Evolutionary conservation across 1,284 basidiomycete species (phyloP), one percentile per base, ranked within the genome.

Genomic region (Ustilago cynodontis): DNA sequence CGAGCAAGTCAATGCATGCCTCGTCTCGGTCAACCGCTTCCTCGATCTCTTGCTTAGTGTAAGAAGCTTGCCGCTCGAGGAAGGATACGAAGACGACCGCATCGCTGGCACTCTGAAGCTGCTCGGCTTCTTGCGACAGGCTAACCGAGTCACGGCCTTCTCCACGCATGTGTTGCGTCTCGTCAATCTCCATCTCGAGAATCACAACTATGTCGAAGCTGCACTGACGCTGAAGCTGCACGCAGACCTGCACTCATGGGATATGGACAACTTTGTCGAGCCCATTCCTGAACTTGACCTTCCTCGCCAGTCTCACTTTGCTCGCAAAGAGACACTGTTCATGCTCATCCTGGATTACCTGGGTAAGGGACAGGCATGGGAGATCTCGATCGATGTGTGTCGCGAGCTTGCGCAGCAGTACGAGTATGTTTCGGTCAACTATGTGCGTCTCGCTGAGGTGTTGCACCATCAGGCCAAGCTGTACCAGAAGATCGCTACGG

Each of bases 291-390:
- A 87, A 8, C 89, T 98, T 31, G 91, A 91, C 18, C 87, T 98
- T 55, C 95, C 95, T 0, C 92, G 93, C 39, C 96, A 99, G 85
- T 95, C 93, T 0, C 92, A 94, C 60, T 98, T 98, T 87, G 93
- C 93, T 63, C 90, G 96, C 54, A 98, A 97, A 85, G 96, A 98
- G 71, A 83, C 79, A 16, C 62, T 83, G 20, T 82, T 82, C 69
- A 81, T 87, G 80, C 82, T 86, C 26, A 86, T 87, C 41, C 82
- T 87, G 14, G 86, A 87, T 47, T 85, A 86, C 41, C 75, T 87
- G 20, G 71, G 93, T 59, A 94, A 94, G 86, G 96, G 95, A 2
- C 94, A 96, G 83, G 95, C 96, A 4, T 98, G 94, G 91, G 96
- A 99, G 87, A 92, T 91, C 61, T 95, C 94, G 1, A 91, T 97